Base-by-base conservation (phyloP, 192 early-diverging fungal genomes). In the Backusella parvicylindrica region DNA sequence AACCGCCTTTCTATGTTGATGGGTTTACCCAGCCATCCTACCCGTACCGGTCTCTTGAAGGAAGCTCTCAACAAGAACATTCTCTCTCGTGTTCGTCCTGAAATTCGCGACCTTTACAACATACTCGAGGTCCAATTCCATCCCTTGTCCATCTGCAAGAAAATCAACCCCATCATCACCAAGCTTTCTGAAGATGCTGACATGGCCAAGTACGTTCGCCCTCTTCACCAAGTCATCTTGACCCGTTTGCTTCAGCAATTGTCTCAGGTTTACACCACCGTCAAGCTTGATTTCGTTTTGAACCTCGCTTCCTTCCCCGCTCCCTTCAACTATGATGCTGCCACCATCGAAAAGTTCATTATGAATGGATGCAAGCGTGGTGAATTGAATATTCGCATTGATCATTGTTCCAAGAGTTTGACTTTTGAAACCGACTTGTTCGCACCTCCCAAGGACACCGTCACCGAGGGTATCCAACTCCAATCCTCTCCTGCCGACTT, bases 51-150 rank as follows among this genome's bases (percentile, higher is more conserved):
- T 75, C 89, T 99, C 64, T 88, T 99, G 75, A 94, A 91, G 88
- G 95, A 96, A 77, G 95, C 97, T 35, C 81, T 96, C 21, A 90
- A 89, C 89, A 93, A 95, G 81, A 91, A 91, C 78, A 91, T 98
- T 49, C 90, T 98, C 63, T 83, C 87, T 50, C 93, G 91, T 53
- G 96, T 97, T 66, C 88, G 90, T 56, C 94, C 95, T 12, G 95
- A 97, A 84, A 84, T 98, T 70, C 91, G 91, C 33, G 94, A 97
- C 38, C 85, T 99, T 47, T 98, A 97, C 87, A 91, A 96, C 82
- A 92, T 97, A 32, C 88, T 99, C 64, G 98, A 99, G 87, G 97
- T 98, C 65, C 93, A 97, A 82, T 99, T 99, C 92, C 96, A 99
- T 77, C 98, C 98, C 63, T 89, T 99, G 67, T 95, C 95, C 53